Base-by-base conservation (phyloP, 768 basidiomycete species). In the Naganishia friedmannii region DNA sequence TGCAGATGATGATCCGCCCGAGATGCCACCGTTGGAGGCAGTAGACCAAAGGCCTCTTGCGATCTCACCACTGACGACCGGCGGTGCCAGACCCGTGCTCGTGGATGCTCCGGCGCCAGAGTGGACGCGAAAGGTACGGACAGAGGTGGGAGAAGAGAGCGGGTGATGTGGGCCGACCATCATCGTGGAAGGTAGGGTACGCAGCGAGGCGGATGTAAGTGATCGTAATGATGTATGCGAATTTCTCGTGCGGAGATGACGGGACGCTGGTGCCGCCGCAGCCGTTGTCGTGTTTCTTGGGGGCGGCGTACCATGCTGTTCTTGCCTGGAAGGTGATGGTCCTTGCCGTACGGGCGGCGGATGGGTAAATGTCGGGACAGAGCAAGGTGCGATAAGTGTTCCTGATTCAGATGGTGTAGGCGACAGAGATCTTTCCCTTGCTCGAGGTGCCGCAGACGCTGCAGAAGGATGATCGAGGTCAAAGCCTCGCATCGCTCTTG, bases 211-310 rank as follows among this genome's bases (percentile, higher is more conserved):
- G 39, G 37, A 6, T 3, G 39, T 45, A 10, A 69, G 57, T 12
- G 68, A 69, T 0, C 68, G 56, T 1, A 69, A 37, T 29, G 68
- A 69, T 6, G 68, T 69, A 29, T 69, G 68, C 8, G 68, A 69
- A 29, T 69, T 69, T 23, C 68, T 42, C 7, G 68, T 69, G 15
- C 68, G 56, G 26, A 69, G 37, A 34, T 69, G 68, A 15, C 60
- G 57, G 3, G 57, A 51, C 21, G 48, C 6, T 51, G 48, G 17
- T 23, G 15, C 12, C 4, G 48, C 45, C 13, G 45, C 15, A 15
- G 3, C 34, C 12, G 4, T 37, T 37, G 34, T 12, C 7, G n/a
- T 8, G 48, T 1, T 26, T n/a, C 6, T 21, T 51, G 48, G 23
- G 1, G 19, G 48, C n/a, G n/a, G 19, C 12, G 48, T 51, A n/a